phyloP scores from a whole-genome alignment of 768 basidiomycete genomes.

The Lactarius hatsudake region DNA sequence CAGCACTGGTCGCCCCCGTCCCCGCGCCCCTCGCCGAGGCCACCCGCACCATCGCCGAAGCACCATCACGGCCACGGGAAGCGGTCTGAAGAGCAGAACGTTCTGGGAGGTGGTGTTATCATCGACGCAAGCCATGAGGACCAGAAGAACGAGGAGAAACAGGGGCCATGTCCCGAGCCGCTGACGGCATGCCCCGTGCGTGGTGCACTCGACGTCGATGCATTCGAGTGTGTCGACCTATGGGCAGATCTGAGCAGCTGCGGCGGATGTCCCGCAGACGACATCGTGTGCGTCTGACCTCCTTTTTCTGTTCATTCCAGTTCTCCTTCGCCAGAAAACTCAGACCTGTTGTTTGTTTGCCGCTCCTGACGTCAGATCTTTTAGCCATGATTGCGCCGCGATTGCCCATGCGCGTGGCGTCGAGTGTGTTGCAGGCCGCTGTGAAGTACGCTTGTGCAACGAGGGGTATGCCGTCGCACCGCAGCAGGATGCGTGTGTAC shows the following conservation, averaged over 20 bases:
- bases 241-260: constrained; percentile 33
- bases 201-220: constrained; percentile 21
- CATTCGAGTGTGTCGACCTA: constrained; percentile 35
- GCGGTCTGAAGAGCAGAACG: background rate
- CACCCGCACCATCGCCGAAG: background rate
- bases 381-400: constrained; percentile 33
- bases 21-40: background rate
- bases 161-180: constrained; percentile 9
- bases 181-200: constrained; percentile 17
- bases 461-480: constrained; percentile 29
- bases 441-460: constrained; percentile 32
- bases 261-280: constrained; percentile 34
- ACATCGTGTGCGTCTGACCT: constrained; percentile 28
- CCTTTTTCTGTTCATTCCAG: background rate
- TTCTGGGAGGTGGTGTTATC: background rate
- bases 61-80: background rate
- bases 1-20: background rate
- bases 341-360: background rate
- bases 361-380: background rate
- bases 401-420: constrained; percentile 31
- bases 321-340: too few relatives aligned
- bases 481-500: constrained; percentile 27
- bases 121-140: background rate
- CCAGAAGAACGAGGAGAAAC: background rate
- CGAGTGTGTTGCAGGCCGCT: constrained; percentile 32